These are phyloP conservation scores for Vigna mungo DNA, from an alignment of 306 rosid genomes.

Conservation along the genomic window DNA sequence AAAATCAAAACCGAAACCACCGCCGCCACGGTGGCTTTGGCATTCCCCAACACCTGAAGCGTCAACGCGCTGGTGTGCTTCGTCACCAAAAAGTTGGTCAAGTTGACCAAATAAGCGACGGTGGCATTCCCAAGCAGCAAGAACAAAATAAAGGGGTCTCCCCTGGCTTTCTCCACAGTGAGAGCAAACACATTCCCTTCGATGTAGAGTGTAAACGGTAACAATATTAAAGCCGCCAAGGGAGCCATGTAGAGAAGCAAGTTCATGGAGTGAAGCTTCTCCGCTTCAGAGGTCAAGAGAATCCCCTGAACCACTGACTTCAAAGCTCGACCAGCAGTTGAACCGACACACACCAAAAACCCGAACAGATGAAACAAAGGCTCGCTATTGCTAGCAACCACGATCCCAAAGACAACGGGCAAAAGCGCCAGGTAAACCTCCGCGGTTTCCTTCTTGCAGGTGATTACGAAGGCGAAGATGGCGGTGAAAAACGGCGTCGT, in stretches of 20 bases:
- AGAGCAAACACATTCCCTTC: slow-evolving; percentile 82
- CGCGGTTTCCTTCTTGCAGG: slow-evolving; percentile 75
- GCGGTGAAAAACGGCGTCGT: slow-evolving; percentile 96
- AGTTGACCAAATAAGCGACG: slow-evolving; percentile 88
- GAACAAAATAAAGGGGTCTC: slow-evolving; percentile 66
- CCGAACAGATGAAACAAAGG: slow-evolving; percentile 84
- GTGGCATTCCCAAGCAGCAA: slow-evolving; percentile 85
- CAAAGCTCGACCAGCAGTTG: slow-evolving; percentile 91
- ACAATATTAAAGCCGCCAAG: slow-evolving; percentile 73
- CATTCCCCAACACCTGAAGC: slow-evolving; percentile 90
- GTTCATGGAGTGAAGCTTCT: slow-evolving; percentile 95
- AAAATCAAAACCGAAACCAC: slow-evolving; percentile 92
- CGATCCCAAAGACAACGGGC: slow-evolving; percentile 90
- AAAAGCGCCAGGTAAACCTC: slow-evolving; percentile 77
- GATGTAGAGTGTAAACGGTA: slow-evolving; percentile 78
- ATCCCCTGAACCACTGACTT: slow-evolving; percentile 93
- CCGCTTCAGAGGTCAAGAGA: slow-evolving; percentile 74
- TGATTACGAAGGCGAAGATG: slow-evolving; percentile 72
- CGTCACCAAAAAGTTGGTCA: slow-evolving; percentile 88
- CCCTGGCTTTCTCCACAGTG: slow-evolving; percentile 65
- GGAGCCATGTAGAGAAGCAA: slow-evolving; percentile 94
- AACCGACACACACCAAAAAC: slow-evolving; percentile 78
- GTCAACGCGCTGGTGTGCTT: slow-evolving; percentile 95
- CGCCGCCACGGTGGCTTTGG: slow-evolving; percentile 91
- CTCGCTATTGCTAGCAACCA: slow-evolving; percentile 79